phyloP scores from a whole-genome alignment of 768 basidiomycete species.

The Asterophora parasitica region DNA sequence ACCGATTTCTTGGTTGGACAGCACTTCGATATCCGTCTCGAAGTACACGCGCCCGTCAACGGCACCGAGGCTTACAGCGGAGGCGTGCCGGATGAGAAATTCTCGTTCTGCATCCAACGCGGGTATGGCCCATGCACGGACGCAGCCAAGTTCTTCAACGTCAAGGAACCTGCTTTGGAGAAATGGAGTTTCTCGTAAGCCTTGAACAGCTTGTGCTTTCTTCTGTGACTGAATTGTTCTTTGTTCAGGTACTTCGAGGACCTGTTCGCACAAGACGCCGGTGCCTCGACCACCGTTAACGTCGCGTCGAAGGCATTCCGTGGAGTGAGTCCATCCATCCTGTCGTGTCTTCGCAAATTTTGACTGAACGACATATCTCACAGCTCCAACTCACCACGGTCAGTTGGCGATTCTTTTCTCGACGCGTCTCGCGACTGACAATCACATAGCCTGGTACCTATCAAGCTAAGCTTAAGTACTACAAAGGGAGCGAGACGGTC shows the following conservation, averaged over 20 bases:
- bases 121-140: constrained; percentile 29
- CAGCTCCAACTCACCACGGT: constrained; percentile 28
- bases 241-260: constrained; percentile 38
- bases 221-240: neutral
- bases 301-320: constrained; percentile 41
- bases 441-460: constrained; percentile 33
- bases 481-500: constrained; percentile 28
- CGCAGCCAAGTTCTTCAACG: constrained; percentile 31
- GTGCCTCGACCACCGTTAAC: constrained; percentile 28
- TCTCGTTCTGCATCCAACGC: constrained; percentile 34
- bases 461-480: constrained; percentile 33
- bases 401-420: neutral
- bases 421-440: neutral
- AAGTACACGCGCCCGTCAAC: constrained; percentile 39
- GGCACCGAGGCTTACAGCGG: constrained; percentile 31
- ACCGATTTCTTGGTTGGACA: constrained; percentile 39
- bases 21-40: constrained; percentile 38
- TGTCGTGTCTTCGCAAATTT: neutral
- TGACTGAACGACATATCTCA: neutral
- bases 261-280: constrained; percentile 36
- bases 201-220: neutral
- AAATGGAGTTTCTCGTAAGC: constrained; percentile 38
- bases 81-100: constrained; percentile 34
- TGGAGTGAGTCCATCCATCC: constrained; percentile 24
- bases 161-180: constrained; percentile 29